phyloP scores from a whole-genome alignment of 352 stramenopile species.

The Thraustochytrium sp. region DNA sequence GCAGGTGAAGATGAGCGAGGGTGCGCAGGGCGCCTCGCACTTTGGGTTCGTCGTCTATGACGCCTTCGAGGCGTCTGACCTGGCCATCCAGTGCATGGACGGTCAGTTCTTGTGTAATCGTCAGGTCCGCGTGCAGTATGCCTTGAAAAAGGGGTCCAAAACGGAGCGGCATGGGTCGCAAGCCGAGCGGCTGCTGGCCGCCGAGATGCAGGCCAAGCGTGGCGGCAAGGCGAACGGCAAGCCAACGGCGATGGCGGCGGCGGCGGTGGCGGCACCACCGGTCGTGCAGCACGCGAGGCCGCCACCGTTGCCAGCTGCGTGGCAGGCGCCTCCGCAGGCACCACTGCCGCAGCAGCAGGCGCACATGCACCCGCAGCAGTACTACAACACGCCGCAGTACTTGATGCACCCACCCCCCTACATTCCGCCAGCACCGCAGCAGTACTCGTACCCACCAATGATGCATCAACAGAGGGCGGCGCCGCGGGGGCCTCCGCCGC shows the following conservation, averaged over 20 bases:
- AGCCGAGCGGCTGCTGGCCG: slow-evolving; percentile 72
- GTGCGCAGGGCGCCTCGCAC: slow-evolving; percentile 75
- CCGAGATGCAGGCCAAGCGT: slow-evolving; percentile 9
- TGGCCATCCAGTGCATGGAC: slow-evolving; percentile 99
- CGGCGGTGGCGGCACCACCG: not conserved
- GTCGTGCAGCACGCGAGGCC: not conserved
- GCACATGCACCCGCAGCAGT: not conserved
- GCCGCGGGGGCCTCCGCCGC: not conserved
- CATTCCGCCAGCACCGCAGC: too few relatives aligned
- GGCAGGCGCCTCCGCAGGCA: not conserved
- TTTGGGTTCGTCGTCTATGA: slow-evolving; percentile 97
- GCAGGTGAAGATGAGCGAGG: slow-evolving; percentile 61
- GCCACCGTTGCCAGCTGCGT: not conserved
- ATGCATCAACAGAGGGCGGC: too few relatives aligned
- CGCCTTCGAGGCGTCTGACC: slow-evolving; percentile 91
- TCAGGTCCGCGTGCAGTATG: slow-evolving; percentile 96
- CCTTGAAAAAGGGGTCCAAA: slow-evolving; percentile 93
- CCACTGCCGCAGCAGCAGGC: not conserved
- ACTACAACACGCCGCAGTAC: not conserved
- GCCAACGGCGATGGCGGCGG: not conserved
- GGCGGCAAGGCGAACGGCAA: not conserved
- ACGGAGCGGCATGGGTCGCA: slow-evolving; percentile 83
- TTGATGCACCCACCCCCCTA: not conserved
- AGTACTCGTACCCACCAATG: too few relatives aligned
- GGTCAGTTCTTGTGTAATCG: slow-evolving; percentile 94